Evolutionary conservation across 148 eudicot species (phyloP), one percentile per base, ranked within the genome.

Genomic region (Selenicereus undatus): DNA sequence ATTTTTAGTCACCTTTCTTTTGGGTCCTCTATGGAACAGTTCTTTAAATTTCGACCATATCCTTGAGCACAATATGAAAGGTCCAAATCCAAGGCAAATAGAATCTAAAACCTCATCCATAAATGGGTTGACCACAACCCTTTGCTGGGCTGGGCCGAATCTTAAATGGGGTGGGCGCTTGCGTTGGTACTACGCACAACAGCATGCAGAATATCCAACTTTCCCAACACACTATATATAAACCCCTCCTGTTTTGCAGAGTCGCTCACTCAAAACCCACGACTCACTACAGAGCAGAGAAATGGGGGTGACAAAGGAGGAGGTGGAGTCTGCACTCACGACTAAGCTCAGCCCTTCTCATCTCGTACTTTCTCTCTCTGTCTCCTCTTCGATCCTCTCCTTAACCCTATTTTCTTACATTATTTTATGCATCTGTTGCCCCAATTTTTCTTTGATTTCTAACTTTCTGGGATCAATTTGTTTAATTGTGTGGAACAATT

Each of bases 271-370:
- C 43, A 39, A 43, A n/a, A 5, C 16, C 4, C 48, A 74, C 18
- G 22, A 8, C 20, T 22, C 60, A 22, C 35, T 42, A 14, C 2
- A 24, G 56, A 22, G 48, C 62, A 32, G 35, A 73, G 27, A 27
- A 21, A 87, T 85, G 88, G 89, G 88, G 3, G 88, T 88, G 5
- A 85, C 86, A 22, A 88, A 88, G 78, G 83, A 85, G 78, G 76
- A 79, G 22, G 83, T 88, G 20, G 90, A 83, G 74, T 82, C 90
- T 43, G 35, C 88, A 26, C 82, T 88, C 17, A 83, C 90, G 10
- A 76, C 90, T 50, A 88, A 83, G 69, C 88, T 88, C 62, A 79
- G 71, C 39, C 90, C 90, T 43, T 36, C 75, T 76, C 85, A 88
- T 88, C 85, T 88, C 22, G 90, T 88, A 85, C 3, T 74, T 35